Conservation (phyloP, 2,329 filamentous ascomycete genomes). For the Lecanosticta acicola region DNA sequence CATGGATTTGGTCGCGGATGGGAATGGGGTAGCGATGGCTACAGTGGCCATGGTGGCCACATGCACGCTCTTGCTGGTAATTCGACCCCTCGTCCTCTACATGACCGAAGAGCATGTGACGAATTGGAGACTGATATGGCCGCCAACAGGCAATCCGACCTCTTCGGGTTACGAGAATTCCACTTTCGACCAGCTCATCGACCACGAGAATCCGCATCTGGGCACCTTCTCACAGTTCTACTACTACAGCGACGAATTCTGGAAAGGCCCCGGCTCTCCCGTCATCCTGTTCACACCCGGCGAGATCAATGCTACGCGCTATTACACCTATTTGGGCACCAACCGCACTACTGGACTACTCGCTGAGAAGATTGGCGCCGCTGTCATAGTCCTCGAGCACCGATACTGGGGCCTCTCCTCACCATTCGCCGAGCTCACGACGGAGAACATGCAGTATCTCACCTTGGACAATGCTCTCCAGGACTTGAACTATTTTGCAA, state of each 20-base stretch:
- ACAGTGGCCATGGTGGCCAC: slow-evolving; percentile 7
- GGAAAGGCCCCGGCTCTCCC: slow-evolving; percentile 50
- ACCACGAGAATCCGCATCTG: slow-evolving; percentile 52
- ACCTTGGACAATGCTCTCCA: slow-evolving; percentile 50
- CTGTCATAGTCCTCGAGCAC: slow-evolving; percentile 53
- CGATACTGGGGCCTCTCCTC: slow-evolving; percentile 55
- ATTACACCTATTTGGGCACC: slow-evolving; percentile 49
- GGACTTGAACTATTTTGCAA: slow-evolving; percentile 52
- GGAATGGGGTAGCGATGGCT: slow-evolving; percentile 13
- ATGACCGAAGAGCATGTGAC: no score
- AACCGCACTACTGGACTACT: slow-evolving; percentile 46
- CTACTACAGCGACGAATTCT: slow-evolving; percentile 49
- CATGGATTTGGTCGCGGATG: slow-evolving; percentile 5
- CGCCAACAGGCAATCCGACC: slow-evolving; percentile 1
- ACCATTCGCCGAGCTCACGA: slow-evolving; percentile 47
- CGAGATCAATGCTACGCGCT: slow-evolving; percentile 45
- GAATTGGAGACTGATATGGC: no score
- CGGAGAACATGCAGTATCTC: slow-evolving; percentile 50
- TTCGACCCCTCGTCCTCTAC: no score
- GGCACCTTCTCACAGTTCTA: slow-evolving; percentile 53
- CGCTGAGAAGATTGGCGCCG: slow-evolving; percentile 50
- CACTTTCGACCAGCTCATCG: slow-evolving; percentile 53
- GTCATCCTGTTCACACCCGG: slow-evolving; percentile 43
- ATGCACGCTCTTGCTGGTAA: slow-evolving; percentile 8
- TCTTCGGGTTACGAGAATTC: slow-evolving; percentile 16